phyloP scores from a whole-genome alignment of 129 eudicot species.

The Escallonia rubra region DNA sequence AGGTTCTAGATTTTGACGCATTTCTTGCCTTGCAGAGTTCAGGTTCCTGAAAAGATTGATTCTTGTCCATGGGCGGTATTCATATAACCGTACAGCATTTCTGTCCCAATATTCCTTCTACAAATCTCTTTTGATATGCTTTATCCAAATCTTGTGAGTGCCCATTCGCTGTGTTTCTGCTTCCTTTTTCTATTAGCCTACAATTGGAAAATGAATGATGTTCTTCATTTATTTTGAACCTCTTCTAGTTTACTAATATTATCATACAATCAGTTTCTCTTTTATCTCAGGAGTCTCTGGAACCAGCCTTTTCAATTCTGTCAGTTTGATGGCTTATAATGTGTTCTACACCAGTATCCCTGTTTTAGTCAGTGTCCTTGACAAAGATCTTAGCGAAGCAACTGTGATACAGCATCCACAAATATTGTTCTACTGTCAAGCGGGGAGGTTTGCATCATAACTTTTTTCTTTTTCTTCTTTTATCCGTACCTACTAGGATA shows the following conservation, averaged over 20 bases:
- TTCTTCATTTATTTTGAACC: not conserved
- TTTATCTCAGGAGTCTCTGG: conserved; percentile 94
- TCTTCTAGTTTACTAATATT: conserved; percentile 23
- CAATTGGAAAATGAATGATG: not conserved
- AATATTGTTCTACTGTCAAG: conserved; percentile 90
- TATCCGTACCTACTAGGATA: no score
- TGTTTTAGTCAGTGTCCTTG: conserved; percentile 88
- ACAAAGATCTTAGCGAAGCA: conserved; percentile 88
- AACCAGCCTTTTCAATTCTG: conserved; percentile 97
- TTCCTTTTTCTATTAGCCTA: not conserved
- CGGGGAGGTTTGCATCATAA: conserved; percentile 60
- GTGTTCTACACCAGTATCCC: conserved; percentile 96
- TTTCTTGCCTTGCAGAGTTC: conserved; percentile 68
- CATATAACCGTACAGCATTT: conserved; percentile 94
- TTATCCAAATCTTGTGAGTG: conserved; percentile 95
- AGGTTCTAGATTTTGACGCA: conserved; percentile 9
- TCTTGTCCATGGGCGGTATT: conserved; percentile 97
- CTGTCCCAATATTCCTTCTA: conserved; percentile 94
- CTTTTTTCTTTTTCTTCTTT: no score
- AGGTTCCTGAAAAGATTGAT: conserved; percentile 85
- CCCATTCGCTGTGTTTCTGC: not conserved
- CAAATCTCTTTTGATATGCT: conserved; percentile 83
- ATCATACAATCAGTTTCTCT: conserved; percentile 66
- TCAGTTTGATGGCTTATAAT: conserved; percentile 97
- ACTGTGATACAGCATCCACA: conserved; percentile 99